Conservation (phyloP, 306 rosid genomes). For the Lagenaria siceraria region DNA sequence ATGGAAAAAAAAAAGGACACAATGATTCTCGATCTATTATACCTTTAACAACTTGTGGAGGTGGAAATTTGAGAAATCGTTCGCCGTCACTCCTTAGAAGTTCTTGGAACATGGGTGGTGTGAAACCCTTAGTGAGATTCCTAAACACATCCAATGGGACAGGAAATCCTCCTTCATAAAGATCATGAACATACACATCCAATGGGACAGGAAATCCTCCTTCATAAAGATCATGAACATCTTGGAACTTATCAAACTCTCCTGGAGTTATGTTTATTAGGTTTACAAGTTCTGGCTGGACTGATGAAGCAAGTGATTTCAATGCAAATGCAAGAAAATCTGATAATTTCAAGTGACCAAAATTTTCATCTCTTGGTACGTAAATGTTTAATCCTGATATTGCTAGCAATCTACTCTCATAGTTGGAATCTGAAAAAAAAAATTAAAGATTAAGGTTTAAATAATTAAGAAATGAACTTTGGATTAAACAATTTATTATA, state of each 20-base stretch:
- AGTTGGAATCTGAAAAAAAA: conserved; percentile 39
- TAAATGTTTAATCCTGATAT: conserved; percentile 47
- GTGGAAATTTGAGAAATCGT: conserved; percentile 34
- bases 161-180: too few relatives aligned
- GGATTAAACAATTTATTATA: too few relatives aligned
- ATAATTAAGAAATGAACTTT: too few relatives aligned
- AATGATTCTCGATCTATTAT: not conserved
- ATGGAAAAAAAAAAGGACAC: too few relatives aligned
- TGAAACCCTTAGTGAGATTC: conserved; percentile 32
- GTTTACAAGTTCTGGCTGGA: conserved; percentile 53
- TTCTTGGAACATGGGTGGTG: conserved; percentile 54
- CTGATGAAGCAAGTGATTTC: conserved; percentile 42
- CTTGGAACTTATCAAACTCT: conserved; percentile 57
- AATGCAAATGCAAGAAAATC: conserved; percentile 62
- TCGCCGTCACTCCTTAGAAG: conserved; percentile 48
- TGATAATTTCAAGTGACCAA: conserved; percentile 65
- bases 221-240: conserved; percentile 52
- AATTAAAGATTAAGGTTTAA: too few relatives aligned
- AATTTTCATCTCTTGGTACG: conserved; percentile 81
- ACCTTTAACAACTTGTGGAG: conserved; percentile 84
- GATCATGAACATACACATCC: too few relatives aligned
- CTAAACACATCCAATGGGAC: conserved; percentile 23
- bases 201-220: conserved; percentile 54
- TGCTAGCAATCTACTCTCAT: conserved; percentile 36
- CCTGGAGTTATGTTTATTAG: conserved; percentile 29